Evolutionary conservation across 2,329 filamentous ascomycete species (phyloP).

Genomic region (Aspergillus chevalieri): DNA sequence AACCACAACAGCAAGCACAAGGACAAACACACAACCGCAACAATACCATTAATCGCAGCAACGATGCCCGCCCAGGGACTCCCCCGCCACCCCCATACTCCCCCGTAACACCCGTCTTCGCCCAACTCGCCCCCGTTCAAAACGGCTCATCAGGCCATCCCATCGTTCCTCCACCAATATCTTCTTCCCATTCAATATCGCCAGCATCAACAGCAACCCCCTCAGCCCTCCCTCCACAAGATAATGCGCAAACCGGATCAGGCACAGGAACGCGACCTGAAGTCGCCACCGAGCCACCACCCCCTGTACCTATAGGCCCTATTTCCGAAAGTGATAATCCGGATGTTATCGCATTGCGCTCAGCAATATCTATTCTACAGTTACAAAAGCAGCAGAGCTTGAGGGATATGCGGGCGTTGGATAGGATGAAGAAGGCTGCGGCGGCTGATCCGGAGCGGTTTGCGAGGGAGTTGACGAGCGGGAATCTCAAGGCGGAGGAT

Average conservation of each 20-base stretch:
- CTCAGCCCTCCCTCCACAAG: not conserved
- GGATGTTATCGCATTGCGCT: conserved; percentile 79
- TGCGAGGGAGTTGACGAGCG: conserved; percentile 58
- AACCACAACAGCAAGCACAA: not conserved
- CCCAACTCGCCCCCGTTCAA: conserved; percentile 27
- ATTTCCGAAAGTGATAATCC: conserved; percentile 57
- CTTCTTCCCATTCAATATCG: conserved; percentile 19
- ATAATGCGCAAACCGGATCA: not conserved
- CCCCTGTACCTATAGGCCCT: conserved; percentile 28
- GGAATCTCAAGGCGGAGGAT: conserved; percentile 48
- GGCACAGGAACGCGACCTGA: not conserved
- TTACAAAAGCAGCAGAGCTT: conserved; percentile 74
- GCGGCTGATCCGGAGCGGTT: conserved; percentile 67
- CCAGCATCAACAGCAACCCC: not conserved
- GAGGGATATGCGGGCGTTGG: conserved; percentile 66
- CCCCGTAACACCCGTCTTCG: conserved; percentile 41
- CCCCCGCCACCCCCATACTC: conserved; percentile 43
- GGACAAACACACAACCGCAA: not conserved
- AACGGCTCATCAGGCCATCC: conserved; percentile 11
- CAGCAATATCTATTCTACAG: conserved; percentile 79
- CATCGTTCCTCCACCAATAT: conserved; percentile 28
- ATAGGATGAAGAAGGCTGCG: conserved; percentile 64
- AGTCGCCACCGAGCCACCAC: conserved; percentile 28
- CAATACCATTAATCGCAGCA: conserved; percentile 4
- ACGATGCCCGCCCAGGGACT: conserved; percentile 27